Percentiles rank a stretch among this genome's conserved stretches.
These are phyloP conservation scores for Coprinopsis cinerea DNA, from an alignment of 768 basidiomycete species.

Conservation along the genomic window DNA sequence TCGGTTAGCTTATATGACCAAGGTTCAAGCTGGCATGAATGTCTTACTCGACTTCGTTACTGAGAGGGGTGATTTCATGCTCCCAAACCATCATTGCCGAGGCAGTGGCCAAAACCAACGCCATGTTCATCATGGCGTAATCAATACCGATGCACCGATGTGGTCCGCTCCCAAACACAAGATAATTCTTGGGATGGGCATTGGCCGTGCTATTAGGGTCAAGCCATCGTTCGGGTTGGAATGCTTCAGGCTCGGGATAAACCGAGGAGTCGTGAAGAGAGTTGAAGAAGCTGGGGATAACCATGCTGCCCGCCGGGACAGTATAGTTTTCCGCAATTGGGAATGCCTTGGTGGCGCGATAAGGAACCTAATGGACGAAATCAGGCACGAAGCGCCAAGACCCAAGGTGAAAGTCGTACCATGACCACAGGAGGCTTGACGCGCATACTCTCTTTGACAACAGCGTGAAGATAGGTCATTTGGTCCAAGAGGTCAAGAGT, in stretches of 20 bases:
- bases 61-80: constrained; percentile 75
- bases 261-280: constrained; percentile 86
- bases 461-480: constrained; percentile 89
- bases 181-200: constrained; percentile 87
- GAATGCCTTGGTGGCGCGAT: constrained; percentile 83
- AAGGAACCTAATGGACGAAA: constrained; percentile 68
- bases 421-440: constrained; percentile 93
- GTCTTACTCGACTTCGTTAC: constrained; percentile 77
- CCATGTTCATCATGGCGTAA: constrained; percentile 91
- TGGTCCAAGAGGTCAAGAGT: constrained; percentile 87
- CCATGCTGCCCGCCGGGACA: constrained; percentile 86
- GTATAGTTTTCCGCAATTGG: constrained; percentile 90
- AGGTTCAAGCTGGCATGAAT: neutral
- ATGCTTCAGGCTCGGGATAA: constrained; percentile 80
- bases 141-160: constrained; percentile 91
- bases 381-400: constrained; percentile 11
- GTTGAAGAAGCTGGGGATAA: constrained; percentile 91
- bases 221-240: constrained; percentile 91
- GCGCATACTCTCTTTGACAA: constrained; percentile 91
- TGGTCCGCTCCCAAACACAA: constrained; percentile 92
- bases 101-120: constrained; percentile 79
- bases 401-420: constrained; percentile 41
- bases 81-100: constrained; percentile 77
- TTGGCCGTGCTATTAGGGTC: constrained; percentile 75
- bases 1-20: constrained; percentile 1